Evolutionary conservation across 371 early-diverging fungal genomes (phyloP).

Genomic region (Rhizopus sp.): DNA sequence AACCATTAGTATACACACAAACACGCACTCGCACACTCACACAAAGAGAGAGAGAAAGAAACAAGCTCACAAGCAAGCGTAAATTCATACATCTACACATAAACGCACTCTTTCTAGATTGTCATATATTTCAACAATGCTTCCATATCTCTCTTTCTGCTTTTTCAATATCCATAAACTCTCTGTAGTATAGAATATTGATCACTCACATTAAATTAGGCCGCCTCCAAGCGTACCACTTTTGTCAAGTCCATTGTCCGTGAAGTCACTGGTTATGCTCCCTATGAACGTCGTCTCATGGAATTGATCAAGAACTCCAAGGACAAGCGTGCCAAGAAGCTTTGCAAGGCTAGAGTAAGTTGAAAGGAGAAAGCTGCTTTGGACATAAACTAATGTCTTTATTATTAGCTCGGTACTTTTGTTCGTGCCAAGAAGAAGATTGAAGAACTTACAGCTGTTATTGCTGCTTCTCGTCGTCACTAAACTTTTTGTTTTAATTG

Average conservation of each 20-base stretch:
- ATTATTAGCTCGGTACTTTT: conserved; percentile 90
- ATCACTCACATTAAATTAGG: conserved; percentile 34
- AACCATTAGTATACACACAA: too few species aligned
- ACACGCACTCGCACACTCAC: too few species aligned
- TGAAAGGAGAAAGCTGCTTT: conserved; percentile 62
- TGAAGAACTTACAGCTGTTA: conserved; percentile 93
- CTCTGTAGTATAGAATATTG: not conserved
- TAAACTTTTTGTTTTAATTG: conserved; percentile 10
- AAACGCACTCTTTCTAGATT: too few species aligned
- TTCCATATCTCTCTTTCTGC: not conserved
- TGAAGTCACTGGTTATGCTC: conserved; percentile 98
- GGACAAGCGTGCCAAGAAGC: conserved; percentile 99
- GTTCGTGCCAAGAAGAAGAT: conserved; percentile 98
- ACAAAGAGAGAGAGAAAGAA: too few species aligned
- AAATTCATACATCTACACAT: too few species aligned
- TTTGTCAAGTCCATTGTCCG: conserved; percentile 95
- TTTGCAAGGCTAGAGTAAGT: conserved; percentile 95
- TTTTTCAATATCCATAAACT: not conserved
- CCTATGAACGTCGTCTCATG: conserved; percentile 99
- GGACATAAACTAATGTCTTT: conserved; percentile 84
- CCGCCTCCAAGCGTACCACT: conserved; percentile 80
- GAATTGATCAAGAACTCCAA: conserved; percentile 99
- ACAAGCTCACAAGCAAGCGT: too few species aligned
- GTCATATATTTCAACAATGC: not conserved
- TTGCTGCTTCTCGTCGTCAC: conserved; percentile 94